Evolutionary conservation across 352 stramenopile genomes (phyloP).

Genomic region (Pythium plurisporium): DNA sequence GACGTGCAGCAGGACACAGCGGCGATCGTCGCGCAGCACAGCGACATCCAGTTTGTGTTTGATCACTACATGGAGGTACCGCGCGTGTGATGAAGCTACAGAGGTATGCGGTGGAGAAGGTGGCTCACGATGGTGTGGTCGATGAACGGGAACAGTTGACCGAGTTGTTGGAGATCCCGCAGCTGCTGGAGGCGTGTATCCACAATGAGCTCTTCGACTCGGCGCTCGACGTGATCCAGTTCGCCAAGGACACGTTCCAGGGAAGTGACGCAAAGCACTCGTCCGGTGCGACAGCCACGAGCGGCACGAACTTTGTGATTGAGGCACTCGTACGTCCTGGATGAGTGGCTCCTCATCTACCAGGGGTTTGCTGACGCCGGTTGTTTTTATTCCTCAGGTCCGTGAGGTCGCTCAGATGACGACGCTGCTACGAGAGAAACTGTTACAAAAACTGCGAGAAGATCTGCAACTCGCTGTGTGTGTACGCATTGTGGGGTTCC

Average conservation of each 20-base stretch:
- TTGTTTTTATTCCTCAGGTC: constrained; percentile 23
- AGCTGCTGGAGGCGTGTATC: constrained; percentile 96
- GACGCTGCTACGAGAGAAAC: constrained; percentile 53
- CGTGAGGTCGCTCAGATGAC: constrained; percentile 68
- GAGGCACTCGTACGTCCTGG: constrained; percentile 35
- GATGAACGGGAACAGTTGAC: constrained; percentile 62
- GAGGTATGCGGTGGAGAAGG: neutral
- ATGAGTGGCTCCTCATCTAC: neutral
- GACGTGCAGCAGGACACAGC: constrained; percentile 50
- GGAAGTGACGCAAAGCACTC: constrained; percentile 18
- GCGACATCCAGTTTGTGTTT: constrained; percentile 88
- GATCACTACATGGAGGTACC: constrained; percentile 82
- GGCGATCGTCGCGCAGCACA: constrained; percentile 60
- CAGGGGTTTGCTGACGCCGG: neutral
- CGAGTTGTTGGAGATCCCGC: constrained; percentile 97
- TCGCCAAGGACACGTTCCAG: constrained; percentile 75
- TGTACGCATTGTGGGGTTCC: constrained; percentile 74
- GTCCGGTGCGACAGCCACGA: neutral
- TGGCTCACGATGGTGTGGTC: too few species aligned
- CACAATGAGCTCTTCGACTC: constrained; percentile 96
- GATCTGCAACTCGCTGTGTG: constrained; percentile 78
- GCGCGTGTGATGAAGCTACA: neutral
- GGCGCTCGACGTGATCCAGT: constrained; percentile 94
- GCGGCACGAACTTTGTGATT: constrained; percentile 51
- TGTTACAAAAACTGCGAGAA: constrained; percentile 80